phyloP scores from a whole-genome alignment of 2,329 filamentous ascomycete genomes.

The Arthrobotrys sphaeroides region DNA sequence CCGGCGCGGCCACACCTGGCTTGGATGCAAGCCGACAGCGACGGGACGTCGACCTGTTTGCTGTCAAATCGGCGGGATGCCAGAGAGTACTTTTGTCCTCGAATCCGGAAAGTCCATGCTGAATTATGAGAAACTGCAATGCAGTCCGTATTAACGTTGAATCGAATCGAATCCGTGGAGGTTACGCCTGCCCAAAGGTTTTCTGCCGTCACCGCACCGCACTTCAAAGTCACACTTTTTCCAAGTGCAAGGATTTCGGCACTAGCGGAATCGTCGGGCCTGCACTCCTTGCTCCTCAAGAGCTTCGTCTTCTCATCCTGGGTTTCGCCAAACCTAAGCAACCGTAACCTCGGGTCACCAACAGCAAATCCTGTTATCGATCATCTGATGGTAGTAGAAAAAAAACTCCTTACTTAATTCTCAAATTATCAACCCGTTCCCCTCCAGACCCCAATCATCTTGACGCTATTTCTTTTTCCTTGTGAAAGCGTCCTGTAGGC shows the following conservation, averaged over 20 bases:
- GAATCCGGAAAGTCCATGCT: constrained; percentile 45
- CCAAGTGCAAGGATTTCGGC: constrained; percentile 10
- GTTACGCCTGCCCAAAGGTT: constrained; percentile 10
- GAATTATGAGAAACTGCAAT: constrained; percentile 39
- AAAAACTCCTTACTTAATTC: constrained; percentile 18
- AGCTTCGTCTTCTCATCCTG: constrained; percentile 12
- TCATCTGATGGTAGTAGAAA: constrained; percentile 36
- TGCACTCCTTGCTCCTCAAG: constrained; percentile 26
- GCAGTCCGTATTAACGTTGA: constrained; percentile 29
- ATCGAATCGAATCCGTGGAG: constrained; percentile 13
- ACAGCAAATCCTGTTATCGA: constrained; percentile 2
- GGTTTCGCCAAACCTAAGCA: constrained; percentile 22
- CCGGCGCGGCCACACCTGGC: constrained; percentile 28
- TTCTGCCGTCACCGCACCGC: constrained; percentile 23
- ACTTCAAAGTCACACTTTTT: constrained; percentile 5
- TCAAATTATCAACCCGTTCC: constrained; percentile 5
- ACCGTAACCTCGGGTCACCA: constrained; percentile 28
- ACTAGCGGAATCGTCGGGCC: constrained; percentile 52
- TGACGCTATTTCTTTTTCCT: constrained; percentile 31
- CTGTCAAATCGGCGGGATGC: constrained; percentile 24
- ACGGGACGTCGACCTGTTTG: constrained; percentile 14
- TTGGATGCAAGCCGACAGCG: not conserved
- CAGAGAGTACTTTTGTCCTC: not conserved
- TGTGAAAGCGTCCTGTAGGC: constrained; percentile 27
- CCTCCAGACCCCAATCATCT: constrained; percentile 4